These are phyloP conservation scores for Alternaria alternata DNA, from an alignment of 2,329 filamentous ascomycete genomes.

Conservation along the genomic window DNA sequence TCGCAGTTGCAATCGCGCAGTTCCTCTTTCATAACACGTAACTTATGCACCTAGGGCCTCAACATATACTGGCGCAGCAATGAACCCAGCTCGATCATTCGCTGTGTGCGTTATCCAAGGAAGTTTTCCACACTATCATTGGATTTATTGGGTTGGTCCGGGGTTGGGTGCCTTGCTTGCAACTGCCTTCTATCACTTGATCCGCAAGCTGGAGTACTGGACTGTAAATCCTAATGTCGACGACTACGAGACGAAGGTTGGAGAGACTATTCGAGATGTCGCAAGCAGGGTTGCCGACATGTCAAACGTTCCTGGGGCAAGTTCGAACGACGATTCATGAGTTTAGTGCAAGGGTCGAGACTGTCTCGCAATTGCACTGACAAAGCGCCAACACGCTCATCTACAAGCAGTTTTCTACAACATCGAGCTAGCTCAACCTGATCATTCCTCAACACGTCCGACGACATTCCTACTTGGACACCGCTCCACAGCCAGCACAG, in stretches of 20 bases:
- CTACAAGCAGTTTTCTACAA: no score
- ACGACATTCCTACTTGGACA: no score
- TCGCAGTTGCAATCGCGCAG: no score
- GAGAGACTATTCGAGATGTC: conserved; percentile 3
- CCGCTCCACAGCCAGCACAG: no score
- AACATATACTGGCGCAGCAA: conserved; percentile 1
- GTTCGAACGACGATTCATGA: not conserved
- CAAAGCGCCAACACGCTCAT: no score
- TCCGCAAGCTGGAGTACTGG: conserved; percentile 3
- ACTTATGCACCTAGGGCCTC: not conserved
- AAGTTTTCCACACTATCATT: not conserved
- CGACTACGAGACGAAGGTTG: conserved; percentile 2
- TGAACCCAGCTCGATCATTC: not conserved
- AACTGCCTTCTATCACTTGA: not conserved
- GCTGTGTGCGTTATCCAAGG: not conserved
- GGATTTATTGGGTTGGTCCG: not conserved
- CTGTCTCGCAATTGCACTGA: no score
- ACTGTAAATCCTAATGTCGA: not conserved
- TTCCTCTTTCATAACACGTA: not conserved
- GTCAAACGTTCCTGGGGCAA: not conserved
- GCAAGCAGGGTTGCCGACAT: conserved; percentile 1
- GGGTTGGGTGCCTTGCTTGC: not conserved
- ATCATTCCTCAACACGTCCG: no score
- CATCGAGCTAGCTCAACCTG: no score
- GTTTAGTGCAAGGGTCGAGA: no score